Evolutionary conservation across 176 grass and related monocot species (phyloP).

Genomic region (Juncus inflexus): DNA sequence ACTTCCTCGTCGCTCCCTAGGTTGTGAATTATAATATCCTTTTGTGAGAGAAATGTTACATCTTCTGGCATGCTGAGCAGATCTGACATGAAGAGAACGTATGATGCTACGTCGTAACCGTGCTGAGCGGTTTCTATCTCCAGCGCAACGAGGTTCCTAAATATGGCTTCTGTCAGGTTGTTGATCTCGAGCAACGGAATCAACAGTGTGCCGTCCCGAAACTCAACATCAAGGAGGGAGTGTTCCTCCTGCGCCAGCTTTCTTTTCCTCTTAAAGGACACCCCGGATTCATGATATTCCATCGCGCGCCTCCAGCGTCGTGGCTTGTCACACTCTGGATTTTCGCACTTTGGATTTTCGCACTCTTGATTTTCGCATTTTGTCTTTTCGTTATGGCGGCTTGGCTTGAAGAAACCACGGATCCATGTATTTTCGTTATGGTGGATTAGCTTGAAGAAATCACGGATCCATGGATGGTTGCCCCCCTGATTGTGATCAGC

Average conservation of each 20-base stretch:
- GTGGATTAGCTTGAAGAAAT: no score
- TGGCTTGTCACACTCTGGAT: neutral
- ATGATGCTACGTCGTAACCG: neutral
- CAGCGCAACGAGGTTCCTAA: neutral
- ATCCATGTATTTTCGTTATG: no score
- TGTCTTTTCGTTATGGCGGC: no score
- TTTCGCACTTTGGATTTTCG: no score
- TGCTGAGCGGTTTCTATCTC: neutral
- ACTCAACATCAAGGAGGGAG: neutral
- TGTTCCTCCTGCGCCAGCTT: neutral
- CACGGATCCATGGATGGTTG: no score
- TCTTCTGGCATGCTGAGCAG: conserved; percentile 8
- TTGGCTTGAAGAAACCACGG: no score
- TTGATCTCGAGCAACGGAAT: neutral
- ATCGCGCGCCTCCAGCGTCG: neutral
- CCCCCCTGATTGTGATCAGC: no score
- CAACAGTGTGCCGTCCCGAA: neutral
- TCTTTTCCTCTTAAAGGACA: neutral
- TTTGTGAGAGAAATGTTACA: neutral
- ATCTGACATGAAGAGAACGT: neutral
- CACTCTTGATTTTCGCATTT: no score
- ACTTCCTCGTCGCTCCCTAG: neutral
- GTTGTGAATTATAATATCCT: neutral
- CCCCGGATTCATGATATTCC: neutral
- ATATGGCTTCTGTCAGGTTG: neutral